phyloP scores from a whole-genome alignment of 345 rosid species.

The Anastatica hierochuntica region DNA sequence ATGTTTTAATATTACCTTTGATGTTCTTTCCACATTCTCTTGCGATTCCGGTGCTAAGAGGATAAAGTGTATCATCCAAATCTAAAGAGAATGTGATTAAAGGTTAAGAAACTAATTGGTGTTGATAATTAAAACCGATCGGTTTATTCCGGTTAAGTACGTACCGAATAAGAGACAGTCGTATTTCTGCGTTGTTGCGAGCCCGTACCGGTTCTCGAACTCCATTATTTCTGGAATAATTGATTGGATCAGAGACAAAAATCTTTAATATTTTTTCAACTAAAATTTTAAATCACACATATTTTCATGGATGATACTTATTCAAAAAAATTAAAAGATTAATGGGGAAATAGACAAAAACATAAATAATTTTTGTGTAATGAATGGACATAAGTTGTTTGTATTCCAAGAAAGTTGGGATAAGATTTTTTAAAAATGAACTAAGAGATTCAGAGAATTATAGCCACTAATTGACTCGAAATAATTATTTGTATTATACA shows the following conservation, averaged over 20 bases:
- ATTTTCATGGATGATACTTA: conserved; percentile 7
- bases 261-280: neutral
- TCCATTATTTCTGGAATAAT: conserved; percentile 39
- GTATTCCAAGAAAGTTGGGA: conserved; percentile 14
- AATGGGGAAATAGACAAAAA: neutral
- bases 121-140: neutral
- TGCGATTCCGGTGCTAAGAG: conserved; percentile 57
- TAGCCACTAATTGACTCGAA: conserved; percentile 16
- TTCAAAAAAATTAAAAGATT: no score
- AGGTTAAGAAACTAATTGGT: neutral
- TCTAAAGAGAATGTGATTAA: conserved; percentile 29
- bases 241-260: conserved; percentile 11
- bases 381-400: conserved; percentile 23
- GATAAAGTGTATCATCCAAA: conserved; percentile 90
- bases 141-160: conserved; percentile 1
- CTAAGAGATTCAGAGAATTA: conserved; percentile 10
- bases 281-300: conserved; percentile 11
- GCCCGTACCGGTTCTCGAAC: conserved; percentile 37
- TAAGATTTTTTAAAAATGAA: conserved; percentile 11
- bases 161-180: conserved; percentile 85
- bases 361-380: conserved; percentile 9
- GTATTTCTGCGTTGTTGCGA: conserved; percentile 29
- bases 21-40: conserved; percentile 48
- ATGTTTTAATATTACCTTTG: conserved; percentile 43
- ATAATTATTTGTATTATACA: neutral